Evolutionary conservation across 305 asterid genomes (phyloP), one percentile per base, ranked within the genome.

Genomic region (Solanum hybrid): DNA sequence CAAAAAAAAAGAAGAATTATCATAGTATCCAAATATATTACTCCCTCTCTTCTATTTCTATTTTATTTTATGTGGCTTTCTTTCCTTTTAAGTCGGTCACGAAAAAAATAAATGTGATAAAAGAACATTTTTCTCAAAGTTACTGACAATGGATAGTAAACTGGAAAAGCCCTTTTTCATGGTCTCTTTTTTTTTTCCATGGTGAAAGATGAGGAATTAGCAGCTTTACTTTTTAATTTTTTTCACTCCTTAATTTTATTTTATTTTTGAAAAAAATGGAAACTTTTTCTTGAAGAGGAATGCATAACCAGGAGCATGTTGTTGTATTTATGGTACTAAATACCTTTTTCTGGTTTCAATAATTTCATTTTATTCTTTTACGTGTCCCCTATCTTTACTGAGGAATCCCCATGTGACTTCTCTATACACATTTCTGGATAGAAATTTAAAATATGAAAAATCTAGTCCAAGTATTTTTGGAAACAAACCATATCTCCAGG

Each of bases 71-170:
- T 18, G 24, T 20, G 69, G n/a, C 24, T 18, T 0, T 0, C 11
- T 57, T 57, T 57, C 22, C 22, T 46, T 46, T 46, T 46, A 13
- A 34, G 34, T 33, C 5, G 1, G 34, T 33, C 34, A 33, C 34
- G 35, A 34, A 34, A 34, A 34, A 5, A 34, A 34, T 34, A 34
- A 34, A 14, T 57, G 24, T 57, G 69, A 57, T 57, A 57, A 51
- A 46, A 84, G 40, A 51, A 71, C 87, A 51, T 29, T 84, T 84
- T 84, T 84, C 88, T 84, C 88, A 84, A 84, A 51, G 88, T 84
- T 84, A 84, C 88, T 84, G 88, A 84, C 88, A 51, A 84, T 51
- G 31, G 74, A 31, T 84, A 31, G 42, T 84, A 84, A 84, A 84
- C 88, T 18, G 75, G 88, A 84, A 84, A 84, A 51, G 40, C 88